Evolutionary conservation across 2,329 filamentous ascomycete species (phyloP).

Genomic region (Delphinella strobiligena): DNA sequence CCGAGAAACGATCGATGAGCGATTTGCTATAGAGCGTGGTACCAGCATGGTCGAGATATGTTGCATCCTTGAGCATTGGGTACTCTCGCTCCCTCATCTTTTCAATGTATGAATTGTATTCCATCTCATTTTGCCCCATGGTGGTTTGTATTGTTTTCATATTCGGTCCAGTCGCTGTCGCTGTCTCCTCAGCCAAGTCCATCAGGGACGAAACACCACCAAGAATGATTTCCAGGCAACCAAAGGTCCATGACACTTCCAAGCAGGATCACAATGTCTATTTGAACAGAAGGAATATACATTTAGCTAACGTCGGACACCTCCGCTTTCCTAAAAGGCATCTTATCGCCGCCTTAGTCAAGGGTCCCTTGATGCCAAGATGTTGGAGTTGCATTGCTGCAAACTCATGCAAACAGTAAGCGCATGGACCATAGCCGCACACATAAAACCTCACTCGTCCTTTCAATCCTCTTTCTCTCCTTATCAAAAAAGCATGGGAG

Average conservation of each 20-base stretch:
- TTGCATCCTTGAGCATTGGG: conserved; percentile 22
- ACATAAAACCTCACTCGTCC: conserved; percentile 3
- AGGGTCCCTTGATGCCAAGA: too few relatives aligned
- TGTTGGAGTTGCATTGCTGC: too few relatives aligned
- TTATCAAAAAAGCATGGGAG: conserved; percentile 52
- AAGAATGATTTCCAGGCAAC: background rate
- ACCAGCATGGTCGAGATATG: conserved; percentile 87
- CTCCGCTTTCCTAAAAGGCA: too few relatives aligned
- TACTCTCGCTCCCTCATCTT: conserved; percentile 35
- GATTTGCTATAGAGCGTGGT: conserved; percentile 47
- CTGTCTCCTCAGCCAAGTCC: background rate
- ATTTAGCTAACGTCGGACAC: too few relatives aligned
- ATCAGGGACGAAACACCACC: background rate
- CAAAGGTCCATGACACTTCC: background rate
- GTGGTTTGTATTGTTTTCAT: conserved; percentile 10
- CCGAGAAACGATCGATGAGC: conserved; percentile 64
- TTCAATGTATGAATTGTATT: conserved; percentile 34
- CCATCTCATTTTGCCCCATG: background rate
- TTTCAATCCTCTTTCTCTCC: conserved; percentile 24
- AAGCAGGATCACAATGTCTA: too few relatives aligned
- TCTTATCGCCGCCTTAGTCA: too few relatives aligned
- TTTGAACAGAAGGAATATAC: too few relatives aligned
- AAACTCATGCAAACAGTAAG: too few relatives aligned
- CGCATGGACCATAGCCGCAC: too few relatives aligned
- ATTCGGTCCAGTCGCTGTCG: conserved; percentile 17